These are phyloP conservation scores for Andrographis paniculata DNA, from an alignment of 305 asterid genomes.

Conservation along the genomic window DNA sequence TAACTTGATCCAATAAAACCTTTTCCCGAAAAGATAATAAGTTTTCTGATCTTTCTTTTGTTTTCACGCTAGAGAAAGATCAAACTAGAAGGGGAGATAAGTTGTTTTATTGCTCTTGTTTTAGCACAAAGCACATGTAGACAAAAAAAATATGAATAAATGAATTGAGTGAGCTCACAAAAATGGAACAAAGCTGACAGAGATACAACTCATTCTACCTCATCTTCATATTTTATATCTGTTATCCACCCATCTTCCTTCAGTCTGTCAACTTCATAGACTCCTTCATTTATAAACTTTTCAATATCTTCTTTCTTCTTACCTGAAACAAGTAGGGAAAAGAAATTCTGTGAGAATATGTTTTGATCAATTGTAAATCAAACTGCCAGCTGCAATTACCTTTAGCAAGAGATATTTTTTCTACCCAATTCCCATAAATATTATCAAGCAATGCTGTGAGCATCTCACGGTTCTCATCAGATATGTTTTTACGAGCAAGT, in stretches of 20 bases:
- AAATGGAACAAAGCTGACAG: too few species aligned
- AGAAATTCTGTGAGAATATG: constrained; percentile 13
- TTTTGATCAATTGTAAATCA: constrained; percentile 12
- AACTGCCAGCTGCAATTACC: constrained; percentile 34
- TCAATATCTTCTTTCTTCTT: constrained; percentile 75
- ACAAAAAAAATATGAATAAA: too few species aligned
- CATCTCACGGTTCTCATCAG: constrained; percentile 92
- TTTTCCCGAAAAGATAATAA: neutral
- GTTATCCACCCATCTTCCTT: constrained; percentile 98
- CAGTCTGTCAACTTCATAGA: constrained; percentile 67
- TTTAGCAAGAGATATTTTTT: constrained; percentile 57
- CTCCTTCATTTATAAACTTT: constrained; percentile 84
- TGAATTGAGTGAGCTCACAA: too few species aligned
- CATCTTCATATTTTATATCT: constrained; percentile 90
- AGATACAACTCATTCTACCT: constrained; percentile 41
- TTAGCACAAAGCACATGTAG: too few species aligned
- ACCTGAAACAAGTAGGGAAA: constrained; percentile 39
- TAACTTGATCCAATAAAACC: neutral
- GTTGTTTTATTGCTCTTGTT: too few species aligned
- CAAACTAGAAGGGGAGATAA: too few species aligned
- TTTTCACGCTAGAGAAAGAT: too few species aligned
- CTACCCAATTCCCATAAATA: constrained; percentile 78
- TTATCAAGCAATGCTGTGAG: constrained; percentile 85
- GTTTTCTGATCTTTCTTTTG: too few species aligned
- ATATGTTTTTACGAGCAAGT: constrained; percentile 70